These are phyloP conservation scores for Chloromonas sp. DNA, from an alignment of 163 green algal genomes.

Conservation along the genomic window DNA sequence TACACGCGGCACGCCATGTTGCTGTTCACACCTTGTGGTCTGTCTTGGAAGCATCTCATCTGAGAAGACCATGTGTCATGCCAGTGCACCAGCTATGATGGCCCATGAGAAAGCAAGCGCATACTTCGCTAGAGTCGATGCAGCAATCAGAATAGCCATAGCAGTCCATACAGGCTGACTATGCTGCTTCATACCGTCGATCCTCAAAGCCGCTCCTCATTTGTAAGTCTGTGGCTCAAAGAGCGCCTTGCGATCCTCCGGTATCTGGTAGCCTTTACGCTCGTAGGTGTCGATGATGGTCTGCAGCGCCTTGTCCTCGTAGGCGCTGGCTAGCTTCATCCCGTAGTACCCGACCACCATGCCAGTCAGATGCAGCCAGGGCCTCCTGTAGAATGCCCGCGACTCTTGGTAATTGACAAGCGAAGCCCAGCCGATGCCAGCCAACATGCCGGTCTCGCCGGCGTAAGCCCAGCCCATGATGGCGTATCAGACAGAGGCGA, in stretches of 20 bases:
- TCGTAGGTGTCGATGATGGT: constrained; percentile 25
- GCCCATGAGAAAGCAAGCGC: too few relatives aligned
- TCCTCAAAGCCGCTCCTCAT: background rate
- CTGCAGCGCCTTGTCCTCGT: constrained; percentile 25
- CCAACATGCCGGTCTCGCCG: constrained; percentile 10
- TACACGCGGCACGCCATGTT: too few relatives aligned
- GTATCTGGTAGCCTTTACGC: constrained; percentile 17
- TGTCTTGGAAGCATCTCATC: too few relatives aligned
- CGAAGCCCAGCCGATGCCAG: constrained; percentile 15
- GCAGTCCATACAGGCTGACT: too few relatives aligned
- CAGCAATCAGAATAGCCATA: too few relatives aligned
- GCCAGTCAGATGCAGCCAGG: constrained; percentile 21
- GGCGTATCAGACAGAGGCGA: background rate
- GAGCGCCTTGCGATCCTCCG: constrained; percentile 30
- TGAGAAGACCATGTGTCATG: too few relatives aligned
- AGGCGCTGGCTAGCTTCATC: constrained; percentile 20
- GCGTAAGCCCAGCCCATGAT: background rate
- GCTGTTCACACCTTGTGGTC: too few relatives aligned
- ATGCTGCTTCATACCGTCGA: too few relatives aligned
- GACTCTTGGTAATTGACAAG: constrained; percentile 25
- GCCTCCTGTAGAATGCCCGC: constrained; percentile 19
- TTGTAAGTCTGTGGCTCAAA: constrained; percentile 14
- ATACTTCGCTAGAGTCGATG: too few relatives aligned
- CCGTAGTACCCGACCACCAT: constrained; percentile 25
- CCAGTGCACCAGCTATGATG: too few relatives aligned